Evolutionary conservation across 768 basidiomycete genomes (phyloP).

Genomic region (Lentinula aciculospora): DNA sequence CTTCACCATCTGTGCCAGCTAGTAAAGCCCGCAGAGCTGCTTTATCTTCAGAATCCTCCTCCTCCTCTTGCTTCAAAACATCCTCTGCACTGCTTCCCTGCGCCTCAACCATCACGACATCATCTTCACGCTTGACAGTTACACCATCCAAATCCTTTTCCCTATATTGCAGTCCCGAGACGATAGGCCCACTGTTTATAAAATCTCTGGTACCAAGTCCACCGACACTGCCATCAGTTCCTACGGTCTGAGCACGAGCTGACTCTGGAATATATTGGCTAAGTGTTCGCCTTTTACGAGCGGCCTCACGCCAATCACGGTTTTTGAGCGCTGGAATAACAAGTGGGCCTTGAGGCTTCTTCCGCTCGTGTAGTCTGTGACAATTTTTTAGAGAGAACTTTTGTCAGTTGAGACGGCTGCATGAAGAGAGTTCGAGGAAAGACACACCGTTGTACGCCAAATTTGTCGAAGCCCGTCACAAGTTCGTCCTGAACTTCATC

Average conservation of each 20-base stretch:
- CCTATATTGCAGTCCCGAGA: conserved; percentile 59
- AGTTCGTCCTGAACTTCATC: conserved; percentile 56
- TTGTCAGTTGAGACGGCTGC: conserved; percentile 72
- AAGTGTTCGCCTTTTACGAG: conserved; percentile 54
- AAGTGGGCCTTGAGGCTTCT: conserved; percentile 52
- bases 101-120: conserved; percentile 23
- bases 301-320: conserved; percentile 83
- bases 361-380: conserved; percentile 38
- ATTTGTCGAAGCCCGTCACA: conserved; percentile 65
- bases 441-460: conserved; percentile 85
- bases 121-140: conserved; percentile 15
- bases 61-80: conserved; percentile 21
- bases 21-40: conserved; percentile 77
- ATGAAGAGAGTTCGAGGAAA: conserved; percentile 11
- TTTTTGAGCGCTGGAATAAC: conserved; percentile 87
- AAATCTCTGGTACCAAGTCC: conserved; percentile 69
- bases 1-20: conserved; percentile 40
- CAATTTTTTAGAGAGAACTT: conserved; percentile 30
- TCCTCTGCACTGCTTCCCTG: conserved; percentile 16
- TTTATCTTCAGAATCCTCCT: conserved; percentile 70
- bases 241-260: conserved; percentile 40
- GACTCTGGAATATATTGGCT: conserved; percentile 63
- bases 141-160: conserved; percentile 22
- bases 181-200: conserved; percentile 73
- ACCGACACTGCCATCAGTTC: conserved; percentile 69